phyloP scores from a whole-genome alignment of 371 early-diverging fungal species.

The Haplosporangium sp. region DNA sequence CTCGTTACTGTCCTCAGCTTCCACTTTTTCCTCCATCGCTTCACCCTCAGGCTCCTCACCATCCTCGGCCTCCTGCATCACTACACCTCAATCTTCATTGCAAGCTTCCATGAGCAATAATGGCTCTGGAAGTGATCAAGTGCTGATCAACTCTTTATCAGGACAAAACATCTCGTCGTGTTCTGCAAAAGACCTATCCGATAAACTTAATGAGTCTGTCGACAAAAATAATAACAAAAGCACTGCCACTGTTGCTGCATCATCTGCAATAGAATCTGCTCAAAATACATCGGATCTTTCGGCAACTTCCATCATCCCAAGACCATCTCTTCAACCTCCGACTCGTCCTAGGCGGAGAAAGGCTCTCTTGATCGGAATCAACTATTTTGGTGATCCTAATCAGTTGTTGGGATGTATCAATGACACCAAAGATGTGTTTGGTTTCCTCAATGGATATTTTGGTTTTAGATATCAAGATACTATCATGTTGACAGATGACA shows the following conservation, averaged over 20 bases:
- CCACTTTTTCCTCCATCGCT: neutral
- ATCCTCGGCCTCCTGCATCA: neutral
- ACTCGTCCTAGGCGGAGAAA: slow-evolving; percentile 71
- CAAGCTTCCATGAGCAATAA: neutral
- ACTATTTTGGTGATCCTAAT: slow-evolving; percentile 81
- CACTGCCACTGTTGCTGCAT: neutral
- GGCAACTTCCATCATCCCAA: slow-evolving; percentile 18
- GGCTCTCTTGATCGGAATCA: slow-evolving; percentile 93
- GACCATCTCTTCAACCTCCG: slow-evolving; percentile 7
- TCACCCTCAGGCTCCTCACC: neutral
- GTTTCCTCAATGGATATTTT: slow-evolving; percentile 60
- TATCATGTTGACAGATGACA: slow-evolving; percentile 70
- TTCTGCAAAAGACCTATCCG: slow-evolving; percentile 9
- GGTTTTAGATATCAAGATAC: slow-evolving; percentile 61
- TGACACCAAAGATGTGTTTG: slow-evolving; percentile 68
- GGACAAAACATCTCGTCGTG: slow-evolving; percentile 33
- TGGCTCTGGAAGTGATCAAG: slow-evolving; percentile 4
- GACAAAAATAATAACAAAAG: neutral
- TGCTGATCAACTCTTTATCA: slow-evolving; percentile 15
- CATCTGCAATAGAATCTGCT: neutral
- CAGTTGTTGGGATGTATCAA: slow-evolving; percentile 69
- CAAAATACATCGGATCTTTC: neutral
- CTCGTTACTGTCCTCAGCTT: slow-evolving; percentile 21
- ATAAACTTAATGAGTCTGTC: slow-evolving; percentile 5
- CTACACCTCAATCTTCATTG: neutral